phyloP scores from a whole-genome alignment of 2,329 filamentous ascomycete species.

The Colletotrichum limetticola region DNA sequence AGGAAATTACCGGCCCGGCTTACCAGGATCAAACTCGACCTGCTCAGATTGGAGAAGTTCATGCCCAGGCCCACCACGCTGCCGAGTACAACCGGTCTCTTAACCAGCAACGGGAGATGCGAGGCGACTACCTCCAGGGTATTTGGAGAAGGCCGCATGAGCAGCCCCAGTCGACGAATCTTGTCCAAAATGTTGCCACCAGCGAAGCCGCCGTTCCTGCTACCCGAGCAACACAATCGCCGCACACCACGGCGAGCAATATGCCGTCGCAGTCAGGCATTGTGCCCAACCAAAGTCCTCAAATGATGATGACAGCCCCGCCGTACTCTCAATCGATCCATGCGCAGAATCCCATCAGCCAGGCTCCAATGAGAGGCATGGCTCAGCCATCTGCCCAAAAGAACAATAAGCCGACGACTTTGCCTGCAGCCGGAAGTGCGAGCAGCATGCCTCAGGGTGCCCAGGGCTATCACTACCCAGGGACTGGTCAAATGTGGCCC shows the following conservation, averaged over 20 bases:
- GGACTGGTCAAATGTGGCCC: conserved; percentile 72
- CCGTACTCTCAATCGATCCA: conserved; percentile 78
- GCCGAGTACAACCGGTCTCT: conserved; percentile 91
- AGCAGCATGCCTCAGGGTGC: conserved; percentile 61
- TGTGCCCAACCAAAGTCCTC: conserved; percentile 70
- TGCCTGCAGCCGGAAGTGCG: conserved; percentile 56
- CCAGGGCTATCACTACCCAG: conserved; percentile 71
- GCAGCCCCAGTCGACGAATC: conserved; percentile 65
- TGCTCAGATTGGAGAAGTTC: conserved; percentile 79
- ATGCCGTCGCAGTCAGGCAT: conserved; percentile 68
- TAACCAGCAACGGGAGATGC: conserved; percentile 81
- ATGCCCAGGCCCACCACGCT: conserved; percentile 87
- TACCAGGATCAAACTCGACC: conserved; percentile 90
- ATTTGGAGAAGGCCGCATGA: conserved; percentile 89
- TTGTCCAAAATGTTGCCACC: conserved; percentile 58
- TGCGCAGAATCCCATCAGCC: conserved; percentile 76
- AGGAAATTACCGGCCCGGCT: conserved; percentile 86
- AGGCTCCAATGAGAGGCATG: conserved; percentile 78
- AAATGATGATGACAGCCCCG: conserved; percentile 73
- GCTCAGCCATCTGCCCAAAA: conserved; percentile 71
- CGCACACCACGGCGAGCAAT: conserved; percentile 65
- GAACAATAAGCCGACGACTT: conserved; percentile 73
- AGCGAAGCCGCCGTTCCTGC: conserved; percentile 57
- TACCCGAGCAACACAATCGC: conserved; percentile 66
- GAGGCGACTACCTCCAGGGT: conserved; percentile 81